Percentiles rank a stretch among this genome's conserved stretches.
Conservation (phyloP, 495 filamentous ascomycete genomes). For the Aspergillus panamensis region DNA sequence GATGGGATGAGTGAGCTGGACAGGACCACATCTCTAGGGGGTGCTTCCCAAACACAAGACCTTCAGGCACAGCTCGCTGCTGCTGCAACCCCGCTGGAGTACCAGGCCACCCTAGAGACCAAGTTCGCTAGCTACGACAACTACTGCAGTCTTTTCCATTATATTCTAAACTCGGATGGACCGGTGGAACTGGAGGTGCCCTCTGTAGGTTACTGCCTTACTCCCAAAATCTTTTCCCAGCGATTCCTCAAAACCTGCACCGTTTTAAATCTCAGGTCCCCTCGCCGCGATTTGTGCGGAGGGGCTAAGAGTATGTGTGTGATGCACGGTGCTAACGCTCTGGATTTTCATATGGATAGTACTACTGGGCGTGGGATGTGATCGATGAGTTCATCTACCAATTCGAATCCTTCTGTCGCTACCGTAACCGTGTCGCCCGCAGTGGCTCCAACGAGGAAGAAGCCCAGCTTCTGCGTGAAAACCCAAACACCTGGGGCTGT, state of each 20-base stretch:
- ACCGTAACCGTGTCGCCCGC: slow-evolving; percentile 85
- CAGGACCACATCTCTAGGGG: slow-evolving; percentile 53
- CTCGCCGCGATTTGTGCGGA: slow-evolving; percentile 15
- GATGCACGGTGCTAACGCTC: slow-evolving; percentile 9
- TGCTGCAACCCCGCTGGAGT: slow-evolving; percentile 92
- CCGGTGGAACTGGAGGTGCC: slow-evolving; percentile 95
- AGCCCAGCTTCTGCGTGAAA: slow-evolving; percentile 83
- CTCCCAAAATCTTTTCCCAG: slow-evolving; percentile 3
- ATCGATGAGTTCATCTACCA: slow-evolving; percentile 99
- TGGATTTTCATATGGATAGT: slow-evolving; percentile 49
- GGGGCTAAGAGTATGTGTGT: background rate
- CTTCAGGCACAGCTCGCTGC: slow-evolving; percentile 85
- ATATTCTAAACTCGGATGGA: slow-evolving; percentile 96
- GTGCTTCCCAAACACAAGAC: slow-evolving; percentile 58
- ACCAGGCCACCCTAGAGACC: slow-evolving; percentile 86
- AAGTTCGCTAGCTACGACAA: slow-evolving; percentile 98
- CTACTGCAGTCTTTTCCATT: slow-evolving; percentile 98
- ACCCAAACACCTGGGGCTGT: slow-evolving; percentile 98
- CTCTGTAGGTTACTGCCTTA: slow-evolving; percentile 60
- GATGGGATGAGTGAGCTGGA: slow-evolving; percentile 78
- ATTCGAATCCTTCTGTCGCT: slow-evolving; percentile 98
- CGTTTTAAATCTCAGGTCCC: background rate
- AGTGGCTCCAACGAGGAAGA: slow-evolving; percentile 85
- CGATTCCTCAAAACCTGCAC: background rate
- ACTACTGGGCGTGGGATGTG: slow-evolving; percentile 99